Conservation (phyloP, 805 yeast species). For the Starmerella geochares region DNA sequence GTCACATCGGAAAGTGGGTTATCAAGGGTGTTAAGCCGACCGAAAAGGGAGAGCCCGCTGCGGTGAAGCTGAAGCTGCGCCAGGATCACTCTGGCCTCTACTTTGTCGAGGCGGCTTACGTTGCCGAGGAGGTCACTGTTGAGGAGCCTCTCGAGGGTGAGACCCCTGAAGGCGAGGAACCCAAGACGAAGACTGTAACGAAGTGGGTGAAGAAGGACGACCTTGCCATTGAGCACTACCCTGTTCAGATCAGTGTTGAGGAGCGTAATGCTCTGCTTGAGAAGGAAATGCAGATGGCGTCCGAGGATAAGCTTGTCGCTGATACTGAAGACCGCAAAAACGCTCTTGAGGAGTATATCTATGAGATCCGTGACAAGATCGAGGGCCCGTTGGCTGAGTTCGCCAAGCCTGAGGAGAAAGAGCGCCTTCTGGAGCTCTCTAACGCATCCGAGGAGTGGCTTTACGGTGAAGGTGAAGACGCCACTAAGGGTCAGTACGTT, state of each 20-base stretch:
- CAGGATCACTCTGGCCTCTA: conserved; percentile 94
- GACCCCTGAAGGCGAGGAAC: conserved; percentile 48
- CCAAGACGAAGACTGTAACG: conserved; percentile 80
- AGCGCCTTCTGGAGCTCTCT: conserved; percentile 60
- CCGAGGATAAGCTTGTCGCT: conserved; percentile 91
- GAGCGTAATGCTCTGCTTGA: conserved; percentile 59
- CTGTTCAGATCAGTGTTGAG: conserved; percentile 49
- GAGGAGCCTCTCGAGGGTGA: conserved; percentile 74
- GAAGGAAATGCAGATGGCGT: conserved; percentile 70
- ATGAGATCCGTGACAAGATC: conserved; percentile 91
- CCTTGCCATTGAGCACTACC: conserved; percentile 49
- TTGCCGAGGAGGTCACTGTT: conserved; percentile 80
- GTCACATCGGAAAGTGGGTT: conserved; percentile 71
- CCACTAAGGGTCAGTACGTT: conserved; percentile 91
- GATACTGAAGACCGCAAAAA: conserved; percentile 99
- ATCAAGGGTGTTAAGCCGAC: conserved; percentile 73
- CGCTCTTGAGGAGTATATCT: conserved; percentile 95
- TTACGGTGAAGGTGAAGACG: conserved; percentile 93
- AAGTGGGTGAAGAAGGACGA: conserved; percentile 87
- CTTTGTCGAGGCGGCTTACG: conserved; percentile 87
- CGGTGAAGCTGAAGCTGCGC: conserved; percentile 88
- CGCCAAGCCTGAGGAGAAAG: conserved; percentile 86
- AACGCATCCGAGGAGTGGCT: conserved; percentile 94
- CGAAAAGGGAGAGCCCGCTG: conserved; percentile 51
- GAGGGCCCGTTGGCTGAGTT: conserved; percentile 83